Evolutionary conservation across 768 basidiomycete genomes (phyloP).

Genomic region (Floccularia luteovirens): DNA sequence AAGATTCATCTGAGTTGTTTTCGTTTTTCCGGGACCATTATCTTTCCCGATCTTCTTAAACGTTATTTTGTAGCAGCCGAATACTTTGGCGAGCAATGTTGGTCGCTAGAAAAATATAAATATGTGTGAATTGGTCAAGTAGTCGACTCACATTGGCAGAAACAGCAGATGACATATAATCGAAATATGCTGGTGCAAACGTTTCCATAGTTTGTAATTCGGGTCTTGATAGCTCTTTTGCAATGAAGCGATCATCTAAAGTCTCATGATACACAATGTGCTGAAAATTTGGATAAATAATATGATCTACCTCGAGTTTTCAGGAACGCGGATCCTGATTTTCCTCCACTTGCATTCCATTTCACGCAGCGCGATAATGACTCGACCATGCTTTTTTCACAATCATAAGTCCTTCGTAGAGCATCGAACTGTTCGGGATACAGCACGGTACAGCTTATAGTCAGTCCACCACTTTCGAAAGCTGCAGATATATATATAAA

Average conservation of each 20-base stretch:
- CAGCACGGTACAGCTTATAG: constrained; percentile 89
- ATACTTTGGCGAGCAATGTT: constrained; percentile 91
- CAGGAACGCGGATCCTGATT: constrained; percentile 93
- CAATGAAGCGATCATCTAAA: constrained; percentile 95
- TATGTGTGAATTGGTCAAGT: neutral
- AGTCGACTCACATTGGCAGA: constrained; percentile 59
- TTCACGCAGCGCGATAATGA: constrained; percentile 91
- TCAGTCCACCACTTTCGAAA: constrained; percentile 84
- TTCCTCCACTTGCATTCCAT: constrained; percentile 94
- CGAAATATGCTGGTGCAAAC: constrained; percentile 96
- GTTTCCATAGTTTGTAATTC: constrained; percentile 95
- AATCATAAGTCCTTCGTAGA: constrained; percentile 85
- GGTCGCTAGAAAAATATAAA: constrained; percentile 54
- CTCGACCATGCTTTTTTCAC: constrained; percentile 91
- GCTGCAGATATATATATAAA: constrained; percentile 33
- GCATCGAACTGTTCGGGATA: constrained; percentile 98
- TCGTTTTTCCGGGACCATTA: constrained; percentile 53
- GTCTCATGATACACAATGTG: constrained; percentile 5
- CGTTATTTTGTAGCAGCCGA: constrained; percentile 92
- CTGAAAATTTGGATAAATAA: constrained; percentile 1
- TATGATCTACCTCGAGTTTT: constrained; percentile 85
- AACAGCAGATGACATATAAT: constrained; percentile 95
- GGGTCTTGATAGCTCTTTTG: constrained; percentile 87
- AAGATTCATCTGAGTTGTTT: constrained; percentile 88
- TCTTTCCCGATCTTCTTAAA: constrained; percentile 79